Evolutionary conservation across 768 basidiomycete species (phyloP).

Genomic region (Mycena galericulata): DNA sequence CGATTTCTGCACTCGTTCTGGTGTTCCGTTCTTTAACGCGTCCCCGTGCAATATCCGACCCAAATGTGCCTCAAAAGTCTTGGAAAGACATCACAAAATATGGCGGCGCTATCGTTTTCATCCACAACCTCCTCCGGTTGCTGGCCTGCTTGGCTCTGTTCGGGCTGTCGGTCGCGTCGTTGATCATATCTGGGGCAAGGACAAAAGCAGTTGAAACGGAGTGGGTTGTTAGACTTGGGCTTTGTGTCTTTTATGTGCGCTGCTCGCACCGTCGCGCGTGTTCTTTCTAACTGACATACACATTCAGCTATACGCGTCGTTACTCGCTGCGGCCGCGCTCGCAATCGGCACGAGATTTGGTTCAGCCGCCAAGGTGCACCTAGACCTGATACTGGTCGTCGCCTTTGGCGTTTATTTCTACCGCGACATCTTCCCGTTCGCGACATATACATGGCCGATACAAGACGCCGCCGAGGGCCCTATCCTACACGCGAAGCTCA

Average conservation of each 20-base stretch:
- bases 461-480: conserved; percentile 58
- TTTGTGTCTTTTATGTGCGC: conserved; percentile 32
- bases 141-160: conserved; percentile 21
- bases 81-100: conserved; percentile 30
- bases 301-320: conserved; percentile 19
- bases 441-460: conserved; percentile 59
- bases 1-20: conserved; percentile 14
- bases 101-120: conserved; percentile 17
- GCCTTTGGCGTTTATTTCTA: conserved; percentile 60
- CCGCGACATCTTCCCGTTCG: conserved; percentile 70
- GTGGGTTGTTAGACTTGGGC: not conserved
- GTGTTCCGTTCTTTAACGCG: not conserved
- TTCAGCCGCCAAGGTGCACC: conserved; percentile 34
- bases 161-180: conserved; percentile 21
- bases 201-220: not conserved
- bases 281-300: not conserved
- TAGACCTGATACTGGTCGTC: conserved; percentile 44
- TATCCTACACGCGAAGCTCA: conserved; percentile 63
- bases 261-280: not conserved
- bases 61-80: not conserved
- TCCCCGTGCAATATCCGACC: not conserved
- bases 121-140: conserved; percentile 14
- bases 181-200: not conserved
- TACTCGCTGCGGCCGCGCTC: conserved; percentile 8
- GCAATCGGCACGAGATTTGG: not conserved